phyloP scores from a whole-genome alignment of 2,329 filamentous ascomycete species.

The Phyllosticta capitalensis region DNA sequence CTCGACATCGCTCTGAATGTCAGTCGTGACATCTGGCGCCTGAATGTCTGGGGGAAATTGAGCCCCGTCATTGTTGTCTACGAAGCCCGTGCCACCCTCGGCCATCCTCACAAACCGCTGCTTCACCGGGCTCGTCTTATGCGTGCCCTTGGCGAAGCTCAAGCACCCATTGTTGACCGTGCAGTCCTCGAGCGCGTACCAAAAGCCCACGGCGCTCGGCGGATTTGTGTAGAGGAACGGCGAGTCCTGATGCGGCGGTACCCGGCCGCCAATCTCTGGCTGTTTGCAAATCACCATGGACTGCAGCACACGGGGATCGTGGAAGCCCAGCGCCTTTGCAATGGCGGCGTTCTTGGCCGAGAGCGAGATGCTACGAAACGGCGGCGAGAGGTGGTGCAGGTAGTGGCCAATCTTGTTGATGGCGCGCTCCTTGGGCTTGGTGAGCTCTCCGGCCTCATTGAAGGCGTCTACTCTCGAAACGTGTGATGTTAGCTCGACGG shows the following conservation, averaged over 20 bases:
- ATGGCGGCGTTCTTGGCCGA: constrained; percentile 51
- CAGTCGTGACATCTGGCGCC: constrained; percentile 22
- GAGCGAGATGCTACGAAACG: constrained; percentile 43
- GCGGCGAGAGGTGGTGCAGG: constrained; percentile 37
- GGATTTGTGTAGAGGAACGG: constrained; percentile 87
- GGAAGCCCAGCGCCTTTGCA: constrained; percentile 62
- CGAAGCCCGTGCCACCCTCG: constrained; percentile 34
- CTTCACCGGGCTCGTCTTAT: constrained; percentile 60
- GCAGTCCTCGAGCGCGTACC: constrained; percentile 94
- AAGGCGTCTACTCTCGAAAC: constrained; percentile 56
- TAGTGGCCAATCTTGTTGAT: constrained; percentile 61
- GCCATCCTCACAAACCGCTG: constrained; percentile 64
- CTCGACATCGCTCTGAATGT: constrained; percentile 35
- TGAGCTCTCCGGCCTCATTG: constrained; percentile 51
- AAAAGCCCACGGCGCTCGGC: constrained; percentile 86
- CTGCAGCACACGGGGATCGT: constrained; percentile 70
- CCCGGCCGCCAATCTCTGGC: constrained; percentile 86
- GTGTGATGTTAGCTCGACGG: neutral
- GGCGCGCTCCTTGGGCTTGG: constrained; percentile 70
- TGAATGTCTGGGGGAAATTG: constrained; percentile 48
- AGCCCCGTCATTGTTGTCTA: constrained; percentile 53
- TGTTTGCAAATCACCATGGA: constrained; percentile 99
- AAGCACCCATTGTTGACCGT: constrained; percentile 80
- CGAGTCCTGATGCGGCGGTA: constrained; percentile 84
- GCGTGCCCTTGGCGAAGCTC: constrained; percentile 75